phyloP scores from a whole-genome alignment of 164 flowering plant species.

The Piper longum region DNA sequence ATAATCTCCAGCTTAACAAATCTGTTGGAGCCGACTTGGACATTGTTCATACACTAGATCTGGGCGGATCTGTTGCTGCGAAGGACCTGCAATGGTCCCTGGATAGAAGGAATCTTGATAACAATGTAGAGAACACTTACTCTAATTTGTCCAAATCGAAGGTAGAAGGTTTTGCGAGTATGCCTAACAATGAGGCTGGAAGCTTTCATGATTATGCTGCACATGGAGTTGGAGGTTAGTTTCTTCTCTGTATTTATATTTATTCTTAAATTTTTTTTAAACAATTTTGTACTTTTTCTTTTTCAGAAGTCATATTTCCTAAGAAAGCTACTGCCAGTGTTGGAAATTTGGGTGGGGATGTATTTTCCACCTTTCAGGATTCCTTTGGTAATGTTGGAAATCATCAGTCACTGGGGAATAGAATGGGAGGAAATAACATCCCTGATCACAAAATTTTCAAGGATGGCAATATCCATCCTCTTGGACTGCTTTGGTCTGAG shows the following conservation, averaged over 20 bases:
- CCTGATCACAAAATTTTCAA: constrained; percentile 15
- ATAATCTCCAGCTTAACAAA: constrained; percentile 18
- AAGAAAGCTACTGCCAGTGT: constrained; percentile 38
- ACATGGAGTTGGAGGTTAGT: constrained; percentile 50
- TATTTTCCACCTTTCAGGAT: constrained; percentile 19
- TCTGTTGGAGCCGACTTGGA: constrained; percentile 24
- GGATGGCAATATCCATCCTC: constrained; percentile 52
- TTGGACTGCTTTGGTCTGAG: constrained; percentile 77
- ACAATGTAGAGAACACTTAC: no score
- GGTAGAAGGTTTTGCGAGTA: constrained; percentile 1
- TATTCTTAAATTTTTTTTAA: background rate
- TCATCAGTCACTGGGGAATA: constrained; percentile 21
- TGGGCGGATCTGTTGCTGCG: constrained; percentile 6
- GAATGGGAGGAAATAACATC: constrained; percentile 14
- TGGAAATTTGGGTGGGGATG: constrained; percentile 21
- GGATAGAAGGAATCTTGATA: background rate
- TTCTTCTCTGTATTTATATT: constrained; percentile 1
- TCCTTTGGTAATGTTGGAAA: constrained; percentile 11
- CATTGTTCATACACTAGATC: constrained; percentile 13
- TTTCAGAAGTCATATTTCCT: constrained; percentile 49
- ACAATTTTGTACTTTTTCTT: constrained; percentile 2
- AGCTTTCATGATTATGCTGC: constrained; percentile 29
- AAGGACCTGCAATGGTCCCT: constrained; percentile 19
- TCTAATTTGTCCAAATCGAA: background rate
- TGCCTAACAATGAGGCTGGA: constrained; percentile 21